These are phyloP conservation scores for Salicornia ramosissima DNA, from an alignment of 148 eudicot species.

Conservation along the genomic window DNA sequence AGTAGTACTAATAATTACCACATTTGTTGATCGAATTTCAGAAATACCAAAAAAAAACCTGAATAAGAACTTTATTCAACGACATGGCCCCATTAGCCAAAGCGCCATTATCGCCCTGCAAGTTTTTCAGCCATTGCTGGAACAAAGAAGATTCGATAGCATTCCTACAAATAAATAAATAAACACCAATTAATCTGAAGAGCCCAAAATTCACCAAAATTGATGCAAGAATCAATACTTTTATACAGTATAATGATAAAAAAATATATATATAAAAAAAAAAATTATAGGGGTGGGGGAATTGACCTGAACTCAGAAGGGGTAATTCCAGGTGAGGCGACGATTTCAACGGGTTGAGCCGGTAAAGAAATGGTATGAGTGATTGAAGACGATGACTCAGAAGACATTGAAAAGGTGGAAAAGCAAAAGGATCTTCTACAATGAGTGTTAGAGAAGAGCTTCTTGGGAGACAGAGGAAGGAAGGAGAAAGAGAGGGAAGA, in stretches of 20 bases:
- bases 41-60: constrained; percentile 62
- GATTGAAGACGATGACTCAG: constrained; percentile 37
- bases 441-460: neutral
- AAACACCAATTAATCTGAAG: constrained; percentile 2
- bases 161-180: constrained; percentile 43
- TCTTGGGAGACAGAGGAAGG: constrained; percentile 3
- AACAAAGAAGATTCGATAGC: constrained; percentile 78
- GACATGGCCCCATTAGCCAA: constrained; percentile 60
- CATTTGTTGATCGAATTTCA: neutral
- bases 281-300: too few relatives aligned
- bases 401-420: constrained; percentile 36
- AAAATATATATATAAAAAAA: too few relatives aligned
- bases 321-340: constrained; percentile 75
- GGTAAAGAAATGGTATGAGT: constrained; percentile 56
- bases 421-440: constrained; percentile 21
- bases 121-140: constrained; percentile 82
- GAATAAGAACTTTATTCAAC: constrained; percentile 71
- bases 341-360: constrained; percentile 48
- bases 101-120: constrained; percentile 67
- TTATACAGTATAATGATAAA: neutral
- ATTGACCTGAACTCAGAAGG: constrained; percentile 69
- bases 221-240: neutral
- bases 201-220: neutral
- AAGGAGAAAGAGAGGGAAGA: neutral
- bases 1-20: neutral